Evolutionary conservation across 2,329 filamentous ascomycete species (phyloP), one percentile per base, ranked within the genome.

Genomic region (Aureobasidium lini): DNA sequence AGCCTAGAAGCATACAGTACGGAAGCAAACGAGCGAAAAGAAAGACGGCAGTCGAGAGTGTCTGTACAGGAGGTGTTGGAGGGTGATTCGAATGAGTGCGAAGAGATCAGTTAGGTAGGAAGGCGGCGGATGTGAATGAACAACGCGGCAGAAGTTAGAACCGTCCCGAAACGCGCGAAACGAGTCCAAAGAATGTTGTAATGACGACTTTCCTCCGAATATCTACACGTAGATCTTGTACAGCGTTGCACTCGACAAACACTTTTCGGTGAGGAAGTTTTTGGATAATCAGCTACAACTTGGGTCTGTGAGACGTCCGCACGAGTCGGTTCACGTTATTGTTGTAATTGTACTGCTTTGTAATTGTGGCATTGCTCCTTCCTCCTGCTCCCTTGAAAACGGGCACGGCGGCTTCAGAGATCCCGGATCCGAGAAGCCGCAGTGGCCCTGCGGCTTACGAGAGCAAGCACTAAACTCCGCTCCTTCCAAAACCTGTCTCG

Each of bases 1-100:
- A 46, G 39, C 39, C 39, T 40, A 32, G 37, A 50, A 61, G 46
- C 59, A 57, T 61, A 37, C 59, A 53, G 29, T 43, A 48, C 7
- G 18, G 31, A 37, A 29, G 15, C 36, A 34, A 58, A 34, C 31
- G 52, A 46, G 52, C 52, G 52, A 46, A 28, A 37, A 31, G 28
- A 18, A 36, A 18, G 48, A 52, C 48, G 16, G 16, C 6, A 13
- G 48, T 52, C 48, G 48, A 9, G n/a, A 13, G 36, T 40, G 36
- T 52, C 36, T 52, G 18, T 29, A 7, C 34, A 52, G 48, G 16
- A 18, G 13, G 23, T 29, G 48, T 40, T 36, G 9, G 34, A 31
- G 10, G 48, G 29, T 15, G 37, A 40, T 28, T 23, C 32, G 7
- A 40, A 31, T 29, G 48, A 29, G 23, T 52, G 48, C 29, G 11